phyloP scores from a whole-genome alignment of 306 rosid species.

The Pueraria montana region DNA sequence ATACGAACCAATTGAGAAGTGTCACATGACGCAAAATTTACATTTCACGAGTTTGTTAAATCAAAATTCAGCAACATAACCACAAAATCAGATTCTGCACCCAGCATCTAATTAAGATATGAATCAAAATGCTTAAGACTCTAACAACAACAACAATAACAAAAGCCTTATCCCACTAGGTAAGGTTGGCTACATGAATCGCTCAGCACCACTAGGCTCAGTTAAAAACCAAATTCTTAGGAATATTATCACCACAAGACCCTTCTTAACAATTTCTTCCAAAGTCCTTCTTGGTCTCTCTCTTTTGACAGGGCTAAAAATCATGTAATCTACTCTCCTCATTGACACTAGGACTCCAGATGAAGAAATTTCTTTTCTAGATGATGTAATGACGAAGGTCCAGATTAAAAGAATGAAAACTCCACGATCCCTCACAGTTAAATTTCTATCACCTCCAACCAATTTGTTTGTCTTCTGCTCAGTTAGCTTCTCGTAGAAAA shows the following conservation, averaged over 20 bases:
- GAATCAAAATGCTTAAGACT: not conserved
- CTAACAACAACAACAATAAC: not conserved
- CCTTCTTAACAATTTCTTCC: not conserved
- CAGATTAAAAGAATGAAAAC: not conserved
- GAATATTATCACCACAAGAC: not conserved
- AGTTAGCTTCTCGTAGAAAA: not conserved
- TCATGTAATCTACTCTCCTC: not conserved
- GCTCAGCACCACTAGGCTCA: not conserved
- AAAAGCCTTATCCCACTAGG: not conserved
- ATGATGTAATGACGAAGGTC: slow-evolving; percentile 12
- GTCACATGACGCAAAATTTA: not conserved
- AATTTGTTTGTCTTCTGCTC: not conserved
- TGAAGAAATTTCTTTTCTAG: not conserved
- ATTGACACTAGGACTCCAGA: not conserved
- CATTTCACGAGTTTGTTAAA: not conserved
- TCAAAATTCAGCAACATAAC: slow-evolving; percentile 34
- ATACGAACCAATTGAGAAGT: slow-evolving; percentile 20
- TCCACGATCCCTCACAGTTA: not conserved
- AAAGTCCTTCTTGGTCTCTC: not conserved
- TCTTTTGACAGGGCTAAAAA: not conserved
- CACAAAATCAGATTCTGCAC: not conserved
- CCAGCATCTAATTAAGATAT: not conserved
- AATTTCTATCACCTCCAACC: not conserved
- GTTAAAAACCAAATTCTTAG: not conserved
- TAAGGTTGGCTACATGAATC: not conserved